Evolutionary conservation across 768 basidiomycete species (phyloP), one percentile per base, ranked within the genome.

Genomic region (Mycena indigotica): DNA sequence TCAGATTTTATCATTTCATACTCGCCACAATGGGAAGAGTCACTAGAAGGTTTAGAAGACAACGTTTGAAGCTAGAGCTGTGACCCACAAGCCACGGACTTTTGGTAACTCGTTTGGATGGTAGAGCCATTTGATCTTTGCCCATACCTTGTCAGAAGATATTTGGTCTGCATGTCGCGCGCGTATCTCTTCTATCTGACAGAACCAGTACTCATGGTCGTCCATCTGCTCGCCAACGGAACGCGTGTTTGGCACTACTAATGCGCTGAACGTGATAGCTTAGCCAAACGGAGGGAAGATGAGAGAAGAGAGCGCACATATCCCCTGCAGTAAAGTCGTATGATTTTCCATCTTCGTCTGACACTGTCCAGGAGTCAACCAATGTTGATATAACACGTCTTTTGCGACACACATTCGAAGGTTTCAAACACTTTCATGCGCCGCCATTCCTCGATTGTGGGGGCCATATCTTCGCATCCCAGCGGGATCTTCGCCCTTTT

Each of bases 1-100:
- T 84, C 77, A 0, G 85, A 84, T 12, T 65, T 67, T 1, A 86
- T 59, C 19, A 81, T 74, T 66, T 87, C 86, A 57, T 72, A 81
- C 46, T 64, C 65, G 1, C 80, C 79, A 50, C 82, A 80, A 5
- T 67, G 46, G 0, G 65, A 51, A 1, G 69, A 52, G 40, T 81
- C 71, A 52, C 84, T 85, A 60, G 3, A 29, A 45, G 26, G 12
- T 46, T 29, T n/a, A 30, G 5, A 35, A 52, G 15, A 54, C 23
- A 19, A 29, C 19, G 15, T 30, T 51, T 5, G 29, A 15, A 19
- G 50, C 26, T 4, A 24, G 3, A 30, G 28, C 29, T 13, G 10
- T 5, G 5, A 72, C 81, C 55, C 54, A 84, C 83, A 85, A 83
- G 2, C 80, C 78, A 28, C 79, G 78, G 28, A 81, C 64, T 0